Conservation (phyloP, 306 rosid species). For the Astragalus glycyphyllos region DNA sequence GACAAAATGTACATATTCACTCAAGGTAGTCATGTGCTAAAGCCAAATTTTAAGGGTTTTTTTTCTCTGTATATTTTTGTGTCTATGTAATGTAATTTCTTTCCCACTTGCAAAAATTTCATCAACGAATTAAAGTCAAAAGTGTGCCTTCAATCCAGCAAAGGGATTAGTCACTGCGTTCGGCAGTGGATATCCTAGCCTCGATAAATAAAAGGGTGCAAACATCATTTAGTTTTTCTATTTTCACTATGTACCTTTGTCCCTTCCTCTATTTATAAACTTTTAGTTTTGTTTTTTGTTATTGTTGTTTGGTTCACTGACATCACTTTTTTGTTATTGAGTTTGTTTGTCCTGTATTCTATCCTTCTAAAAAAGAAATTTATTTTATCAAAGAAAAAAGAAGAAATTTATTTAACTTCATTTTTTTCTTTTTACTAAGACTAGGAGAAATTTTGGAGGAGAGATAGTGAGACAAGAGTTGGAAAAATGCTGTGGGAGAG, state of each 20-base stretch:
- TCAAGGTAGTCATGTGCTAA: conserved; percentile 77
- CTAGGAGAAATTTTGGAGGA: no score
- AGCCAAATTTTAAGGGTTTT: conserved; percentile 65
- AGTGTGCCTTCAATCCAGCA: no score
- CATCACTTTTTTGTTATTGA: conserved; percentile 12
- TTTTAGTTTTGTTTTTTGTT: conserved; percentile 16
- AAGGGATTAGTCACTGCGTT: no score
- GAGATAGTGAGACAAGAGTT: no score
- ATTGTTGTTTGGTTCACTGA: conserved; percentile 38
- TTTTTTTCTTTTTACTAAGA: not conserved
- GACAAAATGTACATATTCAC: conserved; percentile 41
- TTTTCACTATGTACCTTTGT: conserved; percentile 30
- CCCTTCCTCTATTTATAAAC: not conserved
- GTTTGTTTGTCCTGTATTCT: not conserved
- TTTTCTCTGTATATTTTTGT: conserved; percentile 33
- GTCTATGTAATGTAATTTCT: conserved; percentile 4
- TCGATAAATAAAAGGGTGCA: conserved; percentile 7
- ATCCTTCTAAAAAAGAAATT: not conserved
- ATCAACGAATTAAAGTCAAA: no score
- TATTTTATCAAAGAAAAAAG: no score
- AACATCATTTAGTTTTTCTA: conserved; percentile 29
- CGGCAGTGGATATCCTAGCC: no score
- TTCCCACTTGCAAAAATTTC: conserved; percentile 33
- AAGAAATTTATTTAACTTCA: no score
- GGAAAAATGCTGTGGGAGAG: no score